Conservation (phyloP, 106 monocot species). For the Phalaenopsis aphrodite region DNA sequence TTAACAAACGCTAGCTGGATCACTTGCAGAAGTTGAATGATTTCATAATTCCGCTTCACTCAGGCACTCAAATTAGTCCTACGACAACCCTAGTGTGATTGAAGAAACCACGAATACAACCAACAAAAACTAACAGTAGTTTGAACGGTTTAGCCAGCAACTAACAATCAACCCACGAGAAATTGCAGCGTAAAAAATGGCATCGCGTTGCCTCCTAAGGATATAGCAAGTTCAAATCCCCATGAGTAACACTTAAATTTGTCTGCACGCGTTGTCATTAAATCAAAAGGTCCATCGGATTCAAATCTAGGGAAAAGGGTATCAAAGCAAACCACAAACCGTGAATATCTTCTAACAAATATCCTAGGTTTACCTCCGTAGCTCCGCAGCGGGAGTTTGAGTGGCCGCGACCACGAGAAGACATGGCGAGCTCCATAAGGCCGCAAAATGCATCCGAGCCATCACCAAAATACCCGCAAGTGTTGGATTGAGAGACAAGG, state of each 20-base stretch:
- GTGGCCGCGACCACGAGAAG: not conserved
- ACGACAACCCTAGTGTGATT: not conserved
- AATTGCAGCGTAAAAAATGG: not conserved
- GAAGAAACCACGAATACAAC: not conserved
- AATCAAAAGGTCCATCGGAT: not conserved
- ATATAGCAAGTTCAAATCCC: conserved; percentile 1
- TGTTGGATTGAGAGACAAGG: no score
- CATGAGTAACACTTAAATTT: not conserved
- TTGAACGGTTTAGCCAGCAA: not conserved
- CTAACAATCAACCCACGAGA: not conserved
- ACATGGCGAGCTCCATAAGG: not conserved
- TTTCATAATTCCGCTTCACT: not conserved
- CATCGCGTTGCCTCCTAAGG: not conserved
- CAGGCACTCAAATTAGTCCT: not conserved
- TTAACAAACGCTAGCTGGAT: not conserved
- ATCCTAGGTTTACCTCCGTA: not conserved
- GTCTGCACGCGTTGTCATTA: not conserved
- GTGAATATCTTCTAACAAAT: not conserved
- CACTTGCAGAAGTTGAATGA: not conserved
- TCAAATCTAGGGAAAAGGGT: not conserved
- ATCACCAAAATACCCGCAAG: not conserved
- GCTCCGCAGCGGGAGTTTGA: not conserved
- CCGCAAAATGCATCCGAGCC: not conserved
- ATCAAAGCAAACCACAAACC: not conserved
- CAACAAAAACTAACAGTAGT: not conserved